Base-by-base conservation (phyloP, 148 eudicot genomes). In the Amaranthus cruentus region DNA sequence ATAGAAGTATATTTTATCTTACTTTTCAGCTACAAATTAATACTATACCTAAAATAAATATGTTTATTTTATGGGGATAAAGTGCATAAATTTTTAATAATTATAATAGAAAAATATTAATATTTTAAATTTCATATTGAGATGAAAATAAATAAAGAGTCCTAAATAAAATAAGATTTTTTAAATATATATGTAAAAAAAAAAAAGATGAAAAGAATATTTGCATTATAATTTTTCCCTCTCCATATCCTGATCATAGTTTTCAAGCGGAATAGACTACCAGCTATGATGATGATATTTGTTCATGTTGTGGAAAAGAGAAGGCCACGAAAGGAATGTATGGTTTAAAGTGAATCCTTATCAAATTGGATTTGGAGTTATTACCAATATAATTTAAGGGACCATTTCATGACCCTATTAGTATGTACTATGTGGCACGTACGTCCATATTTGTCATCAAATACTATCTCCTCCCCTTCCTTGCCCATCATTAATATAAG, bases 341-440 rank as follows among this genome's bases (percentile, higher is more conserved):
- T 68, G 66, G 68, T 44, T 38, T 69, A 28, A 12, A 4, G 69
- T 74, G 54, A 64, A 74, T 62, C 59, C 74, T 69, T 62, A 69
- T 69, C 74, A 70, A 62, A 21, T 53, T 47, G 9, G n/a, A 51
- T 63, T 69, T 55, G 38, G 38, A 28, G 38, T 28, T 28, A 28
- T 28, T 28, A 28, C 38, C 38, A 0, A 28, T 28, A 28, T 28
- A 28, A 11, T 43, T 4, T n/a, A 10, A 68, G 72, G 72, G 72
- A 58, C 78, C 64, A 68, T 72, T 28, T 28, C 38, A 0, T 28
- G 38, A 28, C 38, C 38, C 38, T 28, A 28, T 28, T 28, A 0
- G 38, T 28, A 28, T 28, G 38, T 28, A 28, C 38, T 28, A 28
- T 28, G 3, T 42, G 54, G 21, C 51, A 75, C 48, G 46, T 60